Base-by-base conservation (phyloP, 495 filamentous ascomycete species). In the Xylaria curta region DNA sequence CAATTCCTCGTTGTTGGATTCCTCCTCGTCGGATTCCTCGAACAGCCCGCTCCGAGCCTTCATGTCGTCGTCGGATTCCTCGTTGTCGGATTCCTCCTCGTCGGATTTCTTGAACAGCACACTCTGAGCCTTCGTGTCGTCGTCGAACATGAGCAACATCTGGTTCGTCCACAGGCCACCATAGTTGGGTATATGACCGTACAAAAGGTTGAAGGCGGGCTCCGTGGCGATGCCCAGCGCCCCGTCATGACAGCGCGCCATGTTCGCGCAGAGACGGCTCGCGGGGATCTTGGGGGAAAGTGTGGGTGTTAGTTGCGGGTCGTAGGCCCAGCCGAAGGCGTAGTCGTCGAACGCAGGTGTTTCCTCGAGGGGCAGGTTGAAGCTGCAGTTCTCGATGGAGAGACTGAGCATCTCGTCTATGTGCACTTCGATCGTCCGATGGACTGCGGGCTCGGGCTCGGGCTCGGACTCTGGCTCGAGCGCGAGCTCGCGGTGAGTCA, bases 371-470 rank as follows among this genome's bases (percentile, higher is more conserved):
- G 72, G 77, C 15, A 79, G 69, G 53, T 74, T 79, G 64, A 79
- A 78, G 69, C 77, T 79, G 59, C 77, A 79, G 53, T 79, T 79
- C 69, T 78, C 76, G 42, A 76, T 49, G 0, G 76, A 79, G 7
- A 79, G 71, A 13, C 70, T 69, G 12, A 78, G 71, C 13, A 79
- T 21, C 13, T 79, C 77, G 19, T 73, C 59, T 0, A 63, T 5
- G 40, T 68, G 72, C 1, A 76, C 72, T 19, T 66, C 28, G 28
- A 78, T 33, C 28, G 2, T 47, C 7, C 77, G 75, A 8, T 21
- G 56, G 15, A 73, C 77, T 0, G 68, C 66, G 15, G 72, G 75
- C 65, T 79, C 21, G 9, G 33, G 28, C 28, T 31, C 28, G 3
- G 1, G 28, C 28, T 3, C 28, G 3, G n/a, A n/a, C n/a, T n/a